These are phyloP conservation scores for Botrytis paeoniae DNA, from an alignment of 2,329 filamentous ascomycete species.

Conservation along the genomic window DNA sequence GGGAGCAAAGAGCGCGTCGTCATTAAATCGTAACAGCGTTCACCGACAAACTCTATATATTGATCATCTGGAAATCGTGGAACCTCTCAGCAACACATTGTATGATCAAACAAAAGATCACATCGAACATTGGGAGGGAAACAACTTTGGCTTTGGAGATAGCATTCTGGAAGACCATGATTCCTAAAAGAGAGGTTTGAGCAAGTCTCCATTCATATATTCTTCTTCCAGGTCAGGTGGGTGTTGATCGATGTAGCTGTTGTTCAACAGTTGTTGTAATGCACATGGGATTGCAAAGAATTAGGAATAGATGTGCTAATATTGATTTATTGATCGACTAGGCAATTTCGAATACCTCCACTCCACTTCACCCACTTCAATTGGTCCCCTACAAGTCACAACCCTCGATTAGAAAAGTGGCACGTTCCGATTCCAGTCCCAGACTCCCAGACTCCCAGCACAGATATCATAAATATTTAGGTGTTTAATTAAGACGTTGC, in stretches of 20 bases:
- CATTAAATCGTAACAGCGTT: neutral
- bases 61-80: neutral
- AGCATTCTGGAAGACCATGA: conserved; percentile 6
- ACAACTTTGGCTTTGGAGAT: neutral
- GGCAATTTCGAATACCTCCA: conserved; percentile 7
- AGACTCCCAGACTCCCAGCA: neutral
- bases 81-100: neutral
- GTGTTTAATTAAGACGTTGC: neutral
- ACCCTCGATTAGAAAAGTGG: conserved; percentile 10
- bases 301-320: conserved; percentile 7
- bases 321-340: conserved; percentile 9
- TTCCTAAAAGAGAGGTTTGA: neutral
- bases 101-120: neutral
- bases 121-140: neutral
- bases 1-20: neutral
- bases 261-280: neutral
- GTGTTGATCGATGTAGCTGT: neutral
- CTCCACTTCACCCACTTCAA: neutral
- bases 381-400: conserved; percentile 1
- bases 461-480: neutral
- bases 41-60: neutral
- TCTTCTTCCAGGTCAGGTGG: neutral
- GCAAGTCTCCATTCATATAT: conserved; percentile 7
- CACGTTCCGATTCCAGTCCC: neutral
- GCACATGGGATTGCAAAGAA: neutral